Evolutionary conservation across 2,329 filamentous ascomycete species (phyloP), one percentile per base, ranked within the genome.

Genomic region (Ophiognomonia clavigignenti-juglandacearum): DNA sequence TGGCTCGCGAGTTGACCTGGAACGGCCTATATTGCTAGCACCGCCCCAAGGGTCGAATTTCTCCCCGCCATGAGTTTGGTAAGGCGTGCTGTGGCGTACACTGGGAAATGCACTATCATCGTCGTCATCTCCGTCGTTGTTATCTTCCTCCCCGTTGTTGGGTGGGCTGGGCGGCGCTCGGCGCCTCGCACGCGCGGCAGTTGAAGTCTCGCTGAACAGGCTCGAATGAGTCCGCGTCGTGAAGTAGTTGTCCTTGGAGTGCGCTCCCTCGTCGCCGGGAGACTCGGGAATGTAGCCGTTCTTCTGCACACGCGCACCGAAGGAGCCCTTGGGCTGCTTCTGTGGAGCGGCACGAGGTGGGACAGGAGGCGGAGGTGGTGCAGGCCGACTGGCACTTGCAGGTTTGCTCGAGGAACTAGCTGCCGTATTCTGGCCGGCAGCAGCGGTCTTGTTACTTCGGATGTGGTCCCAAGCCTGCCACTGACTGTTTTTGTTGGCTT

Each of bases 21-120:
- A 46, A 18, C 43, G 42, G 18, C 48, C 48, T 22, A 52, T 45
- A 20, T 39, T 45, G 36, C 43, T 45, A 6, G 59, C 62, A 2
- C 69, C 72, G 37, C 79, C 77, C 49, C 78, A 80, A 0, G 77
- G 72, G 38, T 80, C 74, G 4, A 77, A 74, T 62, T 75, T 82
- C 59, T 83, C 80, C 27, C 80, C 78, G 11, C 75, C 70, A 26
- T 74, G 70, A 1, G 68, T 72, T 35, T 71, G 68, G 56, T 83
- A 83, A 0, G 79, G 78, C 6, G 75, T 77, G 54, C 76, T 77
- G 45, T 78, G 69, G n/a, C 78, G 70, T n/a, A 62, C 60, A 50
- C 81, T 75, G 35, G 65, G 47, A 36, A 65, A 66, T 1, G 61
- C 61, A 4, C 45, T 73, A 69, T 56, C 68, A 67, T 48, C 78